Evolutionary conservation across 441 rosid genomes (phyloP), one percentile per base, ranked within the genome.

Genomic region (Aleurites moluccanus): DNA sequence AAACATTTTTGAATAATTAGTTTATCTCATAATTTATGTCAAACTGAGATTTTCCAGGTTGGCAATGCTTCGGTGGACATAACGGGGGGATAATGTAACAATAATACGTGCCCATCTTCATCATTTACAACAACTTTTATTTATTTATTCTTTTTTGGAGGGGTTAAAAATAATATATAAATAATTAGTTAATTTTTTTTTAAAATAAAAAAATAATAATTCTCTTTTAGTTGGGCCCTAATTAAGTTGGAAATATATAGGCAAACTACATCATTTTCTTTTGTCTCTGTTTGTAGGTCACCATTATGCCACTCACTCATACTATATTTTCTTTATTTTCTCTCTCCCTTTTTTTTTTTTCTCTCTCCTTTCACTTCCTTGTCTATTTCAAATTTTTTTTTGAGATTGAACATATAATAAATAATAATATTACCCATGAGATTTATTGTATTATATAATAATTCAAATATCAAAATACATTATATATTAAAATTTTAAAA

Each of bases 231-330:
- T 67, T 33, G 91, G 91, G 84, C 73, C 89, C 86, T 71, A 55
- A 74, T 64, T 47, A 10, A 77, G 72, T n/a, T n/a, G n/a, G n/a
- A n/a, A n/a, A 79, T 68, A 71, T 81, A 13, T 13, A 45, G 50
- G 89, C 86, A 78, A 83, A 75, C 68, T 73, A 64, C 83, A 90
- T 88, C 91, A 85, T 92, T 85, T 87, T 85, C n/a, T 84, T 84
- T 88, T 86, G 87, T 88, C 85, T 84, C 79, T 60, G 84, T 69
- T 81, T 69, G 75, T 77, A 75, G 86, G 77, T 81, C 77, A 81
- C 75, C 87, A 82, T 81, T 76, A 79, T 77, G 72, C 76, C 81
- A 55, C 77, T 75, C 10, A 15, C 23, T n/a, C n/a, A n/a, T n/a
- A 30, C 53, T 30, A 28, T 20, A 18, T 28, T 18, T 16, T 15